Conservation (phyloP, 2,329 filamentous ascomycete genomes). For the Camillea tinctor region DNA sequence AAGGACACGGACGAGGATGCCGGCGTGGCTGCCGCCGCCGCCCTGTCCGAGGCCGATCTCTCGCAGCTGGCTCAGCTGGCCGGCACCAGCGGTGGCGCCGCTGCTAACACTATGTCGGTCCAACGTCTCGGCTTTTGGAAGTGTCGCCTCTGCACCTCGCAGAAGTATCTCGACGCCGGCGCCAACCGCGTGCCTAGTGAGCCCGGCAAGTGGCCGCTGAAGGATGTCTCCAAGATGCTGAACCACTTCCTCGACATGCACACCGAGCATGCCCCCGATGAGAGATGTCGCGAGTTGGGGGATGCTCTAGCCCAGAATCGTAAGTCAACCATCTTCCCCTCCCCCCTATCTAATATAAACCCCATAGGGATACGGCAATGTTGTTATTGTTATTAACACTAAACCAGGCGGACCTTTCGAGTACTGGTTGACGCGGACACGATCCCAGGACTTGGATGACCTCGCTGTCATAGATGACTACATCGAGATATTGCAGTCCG, state of each 20-base stretch:
- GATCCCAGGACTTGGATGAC: conserved; percentile 37
- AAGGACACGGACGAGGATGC: conserved; percentile 16
- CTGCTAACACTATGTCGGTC: conserved; percentile 25
- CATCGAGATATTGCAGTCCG: conserved; percentile 35
- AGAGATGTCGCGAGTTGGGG: conserved; percentile 44
- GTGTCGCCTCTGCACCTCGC: conserved; percentile 43
- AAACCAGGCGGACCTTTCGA: conserved; percentile 42
- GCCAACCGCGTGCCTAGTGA: conserved; percentile 41
- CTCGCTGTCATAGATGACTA: conserved; percentile 36
- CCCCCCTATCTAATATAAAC: too few species aligned
- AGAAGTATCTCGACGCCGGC: conserved; percentile 43
- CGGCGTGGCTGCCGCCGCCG: conserved; percentile 12
- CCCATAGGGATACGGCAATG: too few species aligned
- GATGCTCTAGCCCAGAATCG: conserved; percentile 42
- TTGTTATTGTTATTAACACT: too few species aligned
- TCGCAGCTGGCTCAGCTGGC: conserved; percentile 8
- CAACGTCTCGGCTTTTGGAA: conserved; percentile 48
- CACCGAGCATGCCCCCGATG: conserved; percentile 40
- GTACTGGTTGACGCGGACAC: conserved; percentile 46
- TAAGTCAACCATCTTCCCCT: conserved; percentile 23
- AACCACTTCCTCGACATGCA: conserved; percentile 48
- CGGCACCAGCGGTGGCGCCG: conserved; percentile 9
- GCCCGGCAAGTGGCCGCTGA: conserved; percentile 47
- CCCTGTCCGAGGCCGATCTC: conserved; percentile 9
- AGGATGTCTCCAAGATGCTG: conserved; percentile 46